phyloP scores from a whole-genome alignment of 169 alveolate genomes.

The Plasmodium berghei region DNA sequence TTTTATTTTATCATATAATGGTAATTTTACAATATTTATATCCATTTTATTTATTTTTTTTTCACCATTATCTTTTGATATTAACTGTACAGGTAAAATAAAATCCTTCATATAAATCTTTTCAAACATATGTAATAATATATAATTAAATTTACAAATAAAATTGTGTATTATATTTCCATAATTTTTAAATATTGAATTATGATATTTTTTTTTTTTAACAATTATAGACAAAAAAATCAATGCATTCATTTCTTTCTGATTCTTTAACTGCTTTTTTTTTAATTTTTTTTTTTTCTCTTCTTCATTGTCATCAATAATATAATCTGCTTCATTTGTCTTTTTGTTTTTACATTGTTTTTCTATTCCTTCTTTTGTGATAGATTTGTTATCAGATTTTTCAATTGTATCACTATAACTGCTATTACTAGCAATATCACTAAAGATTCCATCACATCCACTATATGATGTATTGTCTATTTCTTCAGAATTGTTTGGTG shows the following conservation, averaged over 20 bases:
- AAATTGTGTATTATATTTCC: conserved; percentile 24
- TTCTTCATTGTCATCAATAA: not conserved
- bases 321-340: not conserved
- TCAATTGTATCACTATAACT: not conserved
- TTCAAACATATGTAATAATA: conserved; percentile 24
- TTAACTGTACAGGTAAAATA: conserved; percentile 27
- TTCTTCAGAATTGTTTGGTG: not conserved
- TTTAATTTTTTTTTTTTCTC: not conserved
- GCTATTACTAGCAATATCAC: not conserved
- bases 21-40: not conserved
- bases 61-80: conserved; percentile 23
- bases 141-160: conserved; percentile 34
- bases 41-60: conserved; percentile 9
- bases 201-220: conserved; percentile 56
- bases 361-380: not conserved
- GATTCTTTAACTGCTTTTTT: conserved; percentile 5
- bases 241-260: conserved; percentile 34
- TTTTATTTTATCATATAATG: conserved; percentile 9
- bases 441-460: not conserved
- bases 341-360: not conserved
- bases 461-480: not conserved
- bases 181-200: conserved; percentile 22
- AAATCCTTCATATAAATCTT: conserved; percentile 10
- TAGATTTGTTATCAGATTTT: not conserved
- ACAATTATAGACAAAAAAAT: conserved; percentile 46